These are phyloP conservation scores for Fusarium coicis DNA, from an alignment of 2,329 filamentous ascomycete species.

Conservation along the genomic window DNA sequence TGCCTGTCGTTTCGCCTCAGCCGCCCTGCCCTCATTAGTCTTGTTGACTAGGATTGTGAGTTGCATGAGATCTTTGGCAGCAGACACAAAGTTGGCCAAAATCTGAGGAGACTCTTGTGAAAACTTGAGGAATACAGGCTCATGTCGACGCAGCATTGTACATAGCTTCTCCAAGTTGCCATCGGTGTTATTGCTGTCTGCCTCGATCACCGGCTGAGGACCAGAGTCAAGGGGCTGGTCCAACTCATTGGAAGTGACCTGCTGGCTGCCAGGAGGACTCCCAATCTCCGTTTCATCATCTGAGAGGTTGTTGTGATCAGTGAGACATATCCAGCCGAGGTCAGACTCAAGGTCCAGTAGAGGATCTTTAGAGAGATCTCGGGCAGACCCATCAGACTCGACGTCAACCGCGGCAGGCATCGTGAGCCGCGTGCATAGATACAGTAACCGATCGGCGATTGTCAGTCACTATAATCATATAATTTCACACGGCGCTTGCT, in stretches of 20 bases:
- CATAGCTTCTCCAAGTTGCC: too few relatives aligned
- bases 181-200: background rate
- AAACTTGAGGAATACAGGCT: background rate
- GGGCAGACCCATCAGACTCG: background rate
- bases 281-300: background rate
- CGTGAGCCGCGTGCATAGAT: background rate
- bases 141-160: too few relatives aligned
- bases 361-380: background rate
- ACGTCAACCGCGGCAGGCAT: background rate
- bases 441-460: background rate
- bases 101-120: background rate
- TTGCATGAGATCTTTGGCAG: background rate
- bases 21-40: background rate
- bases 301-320: background rate
- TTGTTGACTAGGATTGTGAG: background rate
- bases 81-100: background rate
- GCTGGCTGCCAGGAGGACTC: background rate
- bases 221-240: background rate
- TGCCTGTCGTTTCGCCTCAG: background rate
- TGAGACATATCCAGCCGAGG: background rate
- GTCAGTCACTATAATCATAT: background rate
- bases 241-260: background rate
- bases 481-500: background rate
- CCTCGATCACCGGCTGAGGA: too few relatives aligned
- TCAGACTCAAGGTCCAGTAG: background rate